Conservation (phyloP, 371 early-diverging fungal species). For the Mucor saturninus region DNA sequence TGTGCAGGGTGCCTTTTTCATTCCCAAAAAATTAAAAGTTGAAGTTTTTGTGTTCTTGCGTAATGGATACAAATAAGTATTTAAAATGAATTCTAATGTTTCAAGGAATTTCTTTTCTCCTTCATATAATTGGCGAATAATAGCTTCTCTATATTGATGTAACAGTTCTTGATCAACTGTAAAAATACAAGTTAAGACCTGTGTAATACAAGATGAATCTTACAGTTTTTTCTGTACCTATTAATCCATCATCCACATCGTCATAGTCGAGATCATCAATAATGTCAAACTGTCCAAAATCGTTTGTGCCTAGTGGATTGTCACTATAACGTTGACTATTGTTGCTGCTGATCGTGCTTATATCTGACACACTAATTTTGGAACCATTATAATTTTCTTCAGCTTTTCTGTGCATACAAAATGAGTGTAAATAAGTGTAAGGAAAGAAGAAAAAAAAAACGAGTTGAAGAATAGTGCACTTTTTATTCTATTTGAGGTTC, state of each 20-base stretch:
- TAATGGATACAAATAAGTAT: conserved; percentile 37
- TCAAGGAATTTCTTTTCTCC: conserved; percentile 43
- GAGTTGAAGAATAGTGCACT: neutral
- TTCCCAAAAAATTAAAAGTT: conserved; percentile 40
- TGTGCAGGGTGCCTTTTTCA: conserved; percentile 49
- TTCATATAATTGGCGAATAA: conserved; percentile 38
- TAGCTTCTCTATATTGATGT: conserved; percentile 42
- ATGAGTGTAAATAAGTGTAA: neutral
- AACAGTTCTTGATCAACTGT: conserved; percentile 44
- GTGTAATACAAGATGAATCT: too few relatives aligned
- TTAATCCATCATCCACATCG: conserved; percentile 45
- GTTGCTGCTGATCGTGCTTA: conserved; percentile 2
- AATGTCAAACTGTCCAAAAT: conserved; percentile 38
- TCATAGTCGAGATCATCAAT: conserved; percentile 50
- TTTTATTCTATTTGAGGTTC: neutral
- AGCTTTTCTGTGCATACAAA: neutral
- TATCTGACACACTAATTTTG: conserved; percentile 1
- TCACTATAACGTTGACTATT: conserved; percentile 4
- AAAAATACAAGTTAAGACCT: neutral
- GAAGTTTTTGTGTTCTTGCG: conserved; percentile 38
- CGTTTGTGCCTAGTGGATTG: neutral
- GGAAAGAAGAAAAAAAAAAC: neutral
- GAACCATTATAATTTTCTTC: neutral
- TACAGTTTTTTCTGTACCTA: conserved; percentile 28
- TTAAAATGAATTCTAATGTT: conserved; percentile 24